Evolutionary conservation across 2,329 filamentous ascomycete genomes (phyloP).

Genomic region (Sodiomyces alkalinus): DNA sequence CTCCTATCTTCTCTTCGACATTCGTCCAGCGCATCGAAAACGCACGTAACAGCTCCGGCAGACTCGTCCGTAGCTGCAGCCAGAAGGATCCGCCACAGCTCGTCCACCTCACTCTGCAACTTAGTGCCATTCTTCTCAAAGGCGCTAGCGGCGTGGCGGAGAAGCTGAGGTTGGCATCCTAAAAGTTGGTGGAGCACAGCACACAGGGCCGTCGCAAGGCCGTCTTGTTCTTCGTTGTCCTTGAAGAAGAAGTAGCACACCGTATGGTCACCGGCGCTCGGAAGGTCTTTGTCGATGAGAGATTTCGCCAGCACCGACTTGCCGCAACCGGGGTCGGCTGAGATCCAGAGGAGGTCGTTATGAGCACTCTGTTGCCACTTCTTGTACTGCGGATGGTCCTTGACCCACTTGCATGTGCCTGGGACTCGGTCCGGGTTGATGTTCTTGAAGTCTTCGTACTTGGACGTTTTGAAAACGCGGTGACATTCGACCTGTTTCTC

Average conservation of each 20-base stretch:
- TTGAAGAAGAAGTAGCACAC: constrained; percentile 24
- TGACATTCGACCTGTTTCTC: constrained; percentile 8
- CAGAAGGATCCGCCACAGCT: constrained; percentile 5
- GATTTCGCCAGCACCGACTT: constrained; percentile 21
- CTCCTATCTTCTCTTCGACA: constrained; percentile 1
- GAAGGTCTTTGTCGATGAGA: constrained; percentile 16
- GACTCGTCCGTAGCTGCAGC: constrained; percentile 1
- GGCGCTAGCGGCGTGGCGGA: constrained; percentile 8
- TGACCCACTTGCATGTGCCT: constrained; percentile 19
- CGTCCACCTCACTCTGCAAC: constrained; percentile 5
- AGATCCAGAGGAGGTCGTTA: constrained; percentile 20
- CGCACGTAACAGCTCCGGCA: constrained; percentile 1
- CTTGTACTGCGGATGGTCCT: constrained; percentile 12
- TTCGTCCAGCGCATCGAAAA: constrained; percentile 6
- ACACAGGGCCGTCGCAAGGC: constrained; percentile 14
- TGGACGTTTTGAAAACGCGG: constrained; percentile 12
- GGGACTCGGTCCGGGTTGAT: constrained; percentile 13
- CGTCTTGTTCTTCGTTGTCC: constrained; percentile 18
- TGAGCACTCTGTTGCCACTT: constrained; percentile 10
- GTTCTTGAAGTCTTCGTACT: constrained; percentile 15
- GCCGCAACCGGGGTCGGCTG: constrained; percentile 22
- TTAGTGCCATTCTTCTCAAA: constrained; percentile 10
- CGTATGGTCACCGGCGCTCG: constrained; percentile 4
- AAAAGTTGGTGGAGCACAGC: constrained; percentile 22
- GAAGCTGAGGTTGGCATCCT: constrained; percentile 9